A percentile compares a stretch with the other conserved stretches of the same genome.
These are phyloP conservation scores for Yamadazyma nakazawae DNA, from an alignment of 805 yeast species.

Conservation along the genomic window DNA sequence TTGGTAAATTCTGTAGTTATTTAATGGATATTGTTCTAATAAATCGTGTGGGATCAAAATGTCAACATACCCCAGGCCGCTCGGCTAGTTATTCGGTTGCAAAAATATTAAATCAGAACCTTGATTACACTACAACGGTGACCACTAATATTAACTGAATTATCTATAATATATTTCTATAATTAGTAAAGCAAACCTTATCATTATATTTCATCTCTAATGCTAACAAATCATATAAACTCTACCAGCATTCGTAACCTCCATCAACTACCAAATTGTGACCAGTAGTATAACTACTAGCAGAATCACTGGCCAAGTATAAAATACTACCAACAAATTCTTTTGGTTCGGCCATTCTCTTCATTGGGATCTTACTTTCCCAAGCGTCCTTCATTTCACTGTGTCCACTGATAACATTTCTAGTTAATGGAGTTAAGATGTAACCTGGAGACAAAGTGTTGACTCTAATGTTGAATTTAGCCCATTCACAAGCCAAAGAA, in stretches of 20 bases:
- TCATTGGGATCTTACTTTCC: constrained; percentile 71
- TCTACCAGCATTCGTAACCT: constrained; percentile 80
- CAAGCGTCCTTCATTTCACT: constrained; percentile 64
- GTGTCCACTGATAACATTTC: constrained; percentile 61
- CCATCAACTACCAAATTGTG: constrained; percentile 82
- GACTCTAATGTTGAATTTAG: constrained; percentile 69
- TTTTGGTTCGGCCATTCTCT: constrained; percentile 81
- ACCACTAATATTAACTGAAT: no score
- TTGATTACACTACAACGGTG: no score
- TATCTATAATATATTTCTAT: not conserved
- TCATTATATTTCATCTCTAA: constrained; percentile 5
- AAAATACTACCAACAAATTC: constrained; percentile 77
- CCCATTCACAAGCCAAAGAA: constrained; percentile 81
- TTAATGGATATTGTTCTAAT: not conserved
- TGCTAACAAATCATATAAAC: constrained; percentile 1
- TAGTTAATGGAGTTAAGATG: constrained; percentile 75
- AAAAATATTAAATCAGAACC: not conserved
- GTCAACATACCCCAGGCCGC: constrained; percentile 1
- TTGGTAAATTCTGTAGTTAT: not conserved
- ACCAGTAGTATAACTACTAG: constrained; percentile 80
- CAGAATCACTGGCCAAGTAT: constrained; percentile 67
- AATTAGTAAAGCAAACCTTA: not conserved
- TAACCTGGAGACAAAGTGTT: constrained; percentile 80
- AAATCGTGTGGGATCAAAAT: not conserved
- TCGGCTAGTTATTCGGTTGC: constrained; percentile 5